These are phyloP conservation scores for Calonectria crousiana DNA, from an alignment of 2,329 filamentous ascomycete genomes.

Conservation along the genomic window DNA sequence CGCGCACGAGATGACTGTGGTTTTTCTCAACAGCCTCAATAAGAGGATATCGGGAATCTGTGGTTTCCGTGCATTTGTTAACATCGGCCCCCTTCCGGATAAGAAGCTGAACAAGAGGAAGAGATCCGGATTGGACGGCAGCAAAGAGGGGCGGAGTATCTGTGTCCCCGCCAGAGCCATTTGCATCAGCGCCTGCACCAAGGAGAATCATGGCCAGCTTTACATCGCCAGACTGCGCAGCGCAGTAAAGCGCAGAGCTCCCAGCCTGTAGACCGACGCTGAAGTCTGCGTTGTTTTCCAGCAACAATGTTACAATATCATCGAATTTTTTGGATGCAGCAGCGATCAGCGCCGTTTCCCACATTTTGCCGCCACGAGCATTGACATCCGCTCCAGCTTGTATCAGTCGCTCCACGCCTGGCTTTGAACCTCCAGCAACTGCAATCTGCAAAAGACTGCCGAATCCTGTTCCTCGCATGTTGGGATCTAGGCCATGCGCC, in stretches of 20 bases:
- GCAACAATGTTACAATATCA: not conserved
- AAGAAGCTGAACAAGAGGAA: not conserved
- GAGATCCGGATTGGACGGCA: not conserved
- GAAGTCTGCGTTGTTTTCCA: not conserved
- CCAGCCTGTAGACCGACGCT: not conserved
- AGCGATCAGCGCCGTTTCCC: not conserved
- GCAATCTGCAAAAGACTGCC: not conserved
- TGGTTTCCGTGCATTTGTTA: not conserved
- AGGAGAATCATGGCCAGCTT: not conserved
- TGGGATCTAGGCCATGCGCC: not conserved
- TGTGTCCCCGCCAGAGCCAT: not conserved
- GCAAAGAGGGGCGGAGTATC: not conserved
- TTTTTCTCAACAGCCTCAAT: not conserved
- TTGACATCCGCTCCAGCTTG: slow-evolving; percentile 2
- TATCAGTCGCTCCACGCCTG: not conserved
- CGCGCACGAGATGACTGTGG: not conserved
- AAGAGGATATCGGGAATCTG: not conserved
- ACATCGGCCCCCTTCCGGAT: not conserved
- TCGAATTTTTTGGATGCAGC: not conserved
- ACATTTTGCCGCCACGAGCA: not conserved
- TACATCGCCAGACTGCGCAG: not conserved
- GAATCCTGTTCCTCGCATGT: not conserved
- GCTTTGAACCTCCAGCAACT: not conserved
- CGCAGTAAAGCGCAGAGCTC: not conserved
- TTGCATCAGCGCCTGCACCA: not conserved